These are phyloP conservation scores for Fusarium nisikadoi DNA, from an alignment of 2,329 filamentous ascomycete genomes.

Conservation along the genomic window DNA sequence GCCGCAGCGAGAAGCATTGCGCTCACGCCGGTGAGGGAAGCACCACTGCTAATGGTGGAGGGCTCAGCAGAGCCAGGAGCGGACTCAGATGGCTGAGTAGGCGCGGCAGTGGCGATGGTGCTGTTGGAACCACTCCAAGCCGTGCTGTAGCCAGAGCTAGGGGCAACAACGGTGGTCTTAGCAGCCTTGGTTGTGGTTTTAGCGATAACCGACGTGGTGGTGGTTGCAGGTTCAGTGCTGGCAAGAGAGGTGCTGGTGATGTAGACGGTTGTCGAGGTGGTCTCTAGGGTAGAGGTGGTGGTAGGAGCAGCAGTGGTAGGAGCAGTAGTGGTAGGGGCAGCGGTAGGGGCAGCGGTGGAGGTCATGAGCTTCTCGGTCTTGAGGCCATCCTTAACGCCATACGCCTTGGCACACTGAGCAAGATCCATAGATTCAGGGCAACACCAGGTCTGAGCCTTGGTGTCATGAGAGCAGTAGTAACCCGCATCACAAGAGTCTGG, in stretches of 20 bases:
- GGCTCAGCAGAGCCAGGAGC: conserved; percentile 33
- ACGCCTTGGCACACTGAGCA: conserved; percentile 64
- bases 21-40: conserved; percentile 49
- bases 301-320: conserved; percentile 26
- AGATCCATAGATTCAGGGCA: conserved; percentile 67
- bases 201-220: conserved; percentile 25
- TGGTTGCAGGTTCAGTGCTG: conserved; percentile 38
- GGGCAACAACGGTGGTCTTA: conserved; percentile 43
- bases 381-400: conserved; percentile 60
- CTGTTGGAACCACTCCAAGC: conserved; percentile 48
- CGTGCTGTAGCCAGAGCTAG: conserved; percentile 44
- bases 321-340: too few species aligned
- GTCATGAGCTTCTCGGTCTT: conserved; percentile 50
- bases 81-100: conserved; percentile 42
- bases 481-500: conserved; percentile 69
- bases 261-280: conserved; percentile 44
- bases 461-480: conserved; percentile 71
- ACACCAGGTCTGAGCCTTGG: conserved; percentile 64
- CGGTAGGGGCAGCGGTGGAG: conserved; percentile 33
- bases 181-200: conserved; percentile 40
- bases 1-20: conserved; percentile 51
- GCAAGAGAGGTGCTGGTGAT: conserved; percentile 38
- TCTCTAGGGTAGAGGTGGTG: conserved; percentile 41
- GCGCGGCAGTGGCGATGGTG: conserved; percentile 44
- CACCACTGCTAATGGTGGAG: conserved; percentile 43